Percentiles rank a stretch among this genome's conserved stretches.
phyloP scores from a whole-genome alignment of 345 rosid genomes.

The Abelmoschus esculentus region DNA sequence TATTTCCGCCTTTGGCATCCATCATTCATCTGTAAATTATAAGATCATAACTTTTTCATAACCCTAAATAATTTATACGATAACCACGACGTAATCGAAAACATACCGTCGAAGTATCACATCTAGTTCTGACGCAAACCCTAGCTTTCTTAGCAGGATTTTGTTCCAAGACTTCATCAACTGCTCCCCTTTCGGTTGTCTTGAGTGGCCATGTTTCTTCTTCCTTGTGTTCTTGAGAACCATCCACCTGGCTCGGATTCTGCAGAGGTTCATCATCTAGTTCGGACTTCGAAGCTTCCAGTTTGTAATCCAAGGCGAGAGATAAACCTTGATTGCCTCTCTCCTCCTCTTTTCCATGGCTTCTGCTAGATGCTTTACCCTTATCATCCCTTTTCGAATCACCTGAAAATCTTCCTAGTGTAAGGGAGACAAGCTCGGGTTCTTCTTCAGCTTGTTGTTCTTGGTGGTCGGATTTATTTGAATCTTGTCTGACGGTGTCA shows the following conservation, averaged over 20 bases:
- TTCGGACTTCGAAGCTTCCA: slow-evolving; percentile 26
- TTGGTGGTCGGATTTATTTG: slow-evolving; percentile 9
- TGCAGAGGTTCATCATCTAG: slow-evolving; percentile 21
- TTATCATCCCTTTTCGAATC: slow-evolving; percentile 30
- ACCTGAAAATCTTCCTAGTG: slow-evolving; percentile 52
- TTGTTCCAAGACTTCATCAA: slow-evolving; percentile 48
- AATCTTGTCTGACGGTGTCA: slow-evolving; percentile 33
- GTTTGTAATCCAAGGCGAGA: slow-evolving; percentile 52
- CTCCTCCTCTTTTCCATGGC: slow-evolving; percentile 20
- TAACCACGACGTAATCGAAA: too few species aligned
- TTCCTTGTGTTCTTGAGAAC: slow-evolving; percentile 36
- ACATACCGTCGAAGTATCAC: slow-evolving; percentile 73
- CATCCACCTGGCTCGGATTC: slow-evolving; percentile 24
- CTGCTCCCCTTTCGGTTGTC: slow-evolving; percentile 29
- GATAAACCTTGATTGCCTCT: slow-evolving; percentile 20
- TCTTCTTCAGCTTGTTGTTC: slow-evolving; percentile 24
- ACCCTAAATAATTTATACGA: too few species aligned
- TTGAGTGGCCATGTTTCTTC: slow-evolving; percentile 37
- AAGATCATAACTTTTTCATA: too few species aligned
- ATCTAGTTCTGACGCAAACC: slow-evolving; percentile 83
- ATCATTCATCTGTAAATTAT: slow-evolving; percentile 56
- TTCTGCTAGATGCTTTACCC: slow-evolving; percentile 4
- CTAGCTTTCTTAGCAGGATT: slow-evolving; percentile 66
- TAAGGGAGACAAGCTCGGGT: slow-evolving; percentile 57
- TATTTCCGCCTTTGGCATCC: slow-evolving; percentile 99